phyloP scores from a whole-genome alignment of 2,329 filamentous ascomycete genomes.

The Alternaria panax region DNA sequence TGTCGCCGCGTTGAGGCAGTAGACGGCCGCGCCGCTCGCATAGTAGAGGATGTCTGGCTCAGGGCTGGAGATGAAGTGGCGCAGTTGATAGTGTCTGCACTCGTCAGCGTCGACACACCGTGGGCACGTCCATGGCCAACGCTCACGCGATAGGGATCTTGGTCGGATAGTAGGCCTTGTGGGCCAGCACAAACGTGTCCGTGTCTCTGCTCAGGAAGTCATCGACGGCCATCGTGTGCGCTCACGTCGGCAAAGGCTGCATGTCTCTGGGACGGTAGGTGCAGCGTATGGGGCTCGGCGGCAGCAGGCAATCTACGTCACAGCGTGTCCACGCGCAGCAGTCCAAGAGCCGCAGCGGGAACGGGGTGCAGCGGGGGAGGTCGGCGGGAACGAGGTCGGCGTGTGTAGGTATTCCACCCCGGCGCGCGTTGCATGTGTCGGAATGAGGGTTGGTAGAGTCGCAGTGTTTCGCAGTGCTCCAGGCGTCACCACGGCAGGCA shows the following conservation, averaged over 20 bases:
- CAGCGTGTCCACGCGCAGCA: slow-evolving; percentile 10
- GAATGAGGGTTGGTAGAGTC: slow-evolving; percentile 1
- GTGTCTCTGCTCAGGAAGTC: slow-evolving; percentile 55
- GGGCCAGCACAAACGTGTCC: slow-evolving; percentile 54
- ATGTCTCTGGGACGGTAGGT: slow-evolving; percentile 33
- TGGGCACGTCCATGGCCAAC: not conserved
- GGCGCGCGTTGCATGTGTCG: not conserved
- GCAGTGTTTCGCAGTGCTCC: slow-evolving; percentile 17
- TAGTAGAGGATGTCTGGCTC: slow-evolving; percentile 83
- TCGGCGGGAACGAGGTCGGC: not conserved
- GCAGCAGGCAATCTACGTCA: slow-evolving; percentile 23
- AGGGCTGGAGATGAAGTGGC: slow-evolving; percentile 85
- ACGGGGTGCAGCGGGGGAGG: not conserved
- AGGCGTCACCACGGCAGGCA: slow-evolving; percentile 15
- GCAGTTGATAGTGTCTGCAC: slow-evolving; percentile 81
- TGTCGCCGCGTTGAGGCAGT: slow-evolving; percentile 67
- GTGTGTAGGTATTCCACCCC: not conserved
- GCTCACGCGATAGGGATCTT: slow-evolving; percentile 59
- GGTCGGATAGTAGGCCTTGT: slow-evolving; percentile 57
- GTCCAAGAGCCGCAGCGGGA: not conserved
- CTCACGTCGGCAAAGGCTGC: slow-evolving; percentile 35
- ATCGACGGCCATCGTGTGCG: slow-evolving; percentile 49
- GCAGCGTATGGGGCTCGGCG: slow-evolving; percentile 17
- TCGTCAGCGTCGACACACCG: slow-evolving; percentile 20
- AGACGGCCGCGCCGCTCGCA: slow-evolving; percentile 72